A percentile compares a stretch with the other conserved stretches of the same genome.
Evolutionary conservation across 2,329 filamentous ascomycete genomes (phyloP).

Genomic region (Phialemoniopsis sp.): DNA sequence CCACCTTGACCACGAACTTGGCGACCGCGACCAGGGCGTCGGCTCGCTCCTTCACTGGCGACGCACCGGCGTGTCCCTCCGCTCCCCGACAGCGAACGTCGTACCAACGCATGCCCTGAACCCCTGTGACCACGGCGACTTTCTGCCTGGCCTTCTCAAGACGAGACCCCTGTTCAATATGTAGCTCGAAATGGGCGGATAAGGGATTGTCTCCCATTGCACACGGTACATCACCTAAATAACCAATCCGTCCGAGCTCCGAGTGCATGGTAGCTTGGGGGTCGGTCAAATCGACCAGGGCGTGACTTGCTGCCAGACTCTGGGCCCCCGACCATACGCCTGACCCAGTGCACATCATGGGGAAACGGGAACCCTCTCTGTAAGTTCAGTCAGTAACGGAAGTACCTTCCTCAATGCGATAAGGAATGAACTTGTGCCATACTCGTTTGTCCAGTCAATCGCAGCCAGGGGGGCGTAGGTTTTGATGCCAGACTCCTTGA

Average conservation of each 20-base stretch:
- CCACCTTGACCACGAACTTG: constrained; percentile 62
- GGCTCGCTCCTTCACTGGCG: constrained; percentile 37
- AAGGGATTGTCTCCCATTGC: constrained; percentile 59
- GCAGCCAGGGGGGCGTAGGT: constrained; percentile 71
- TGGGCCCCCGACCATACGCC: constrained; percentile 75
- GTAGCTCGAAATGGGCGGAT: constrained; percentile 76
- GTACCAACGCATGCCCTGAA: constrained; percentile 74
- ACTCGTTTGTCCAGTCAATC: constrained; percentile 74
- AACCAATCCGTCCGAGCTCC: constrained; percentile 69
- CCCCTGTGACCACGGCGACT: constrained; percentile 67
- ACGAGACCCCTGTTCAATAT: constrained; percentile 80
- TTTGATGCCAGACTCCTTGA: constrained; percentile 63
- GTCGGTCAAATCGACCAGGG: constrained; percentile 56
- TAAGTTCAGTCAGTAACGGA: too few relatives aligned
- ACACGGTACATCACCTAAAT: constrained; percentile 55
- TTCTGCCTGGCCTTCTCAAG: constrained; percentile 62
- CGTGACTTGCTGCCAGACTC: constrained; percentile 55
- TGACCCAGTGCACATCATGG: constrained; percentile 68
- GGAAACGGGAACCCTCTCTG: constrained; percentile 76
- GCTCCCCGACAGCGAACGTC: too few relatives aligned
- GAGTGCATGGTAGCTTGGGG: constrained; percentile 60
- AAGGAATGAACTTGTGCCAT: constrained; percentile 9
- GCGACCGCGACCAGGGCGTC: constrained; percentile 37
- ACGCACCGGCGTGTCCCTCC: constrained; percentile 75
- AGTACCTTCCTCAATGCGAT: too few relatives aligned